Conservation (phyloP, 1,284 basidiomycete species). For the Exsudoporus floridanus region DNA sequence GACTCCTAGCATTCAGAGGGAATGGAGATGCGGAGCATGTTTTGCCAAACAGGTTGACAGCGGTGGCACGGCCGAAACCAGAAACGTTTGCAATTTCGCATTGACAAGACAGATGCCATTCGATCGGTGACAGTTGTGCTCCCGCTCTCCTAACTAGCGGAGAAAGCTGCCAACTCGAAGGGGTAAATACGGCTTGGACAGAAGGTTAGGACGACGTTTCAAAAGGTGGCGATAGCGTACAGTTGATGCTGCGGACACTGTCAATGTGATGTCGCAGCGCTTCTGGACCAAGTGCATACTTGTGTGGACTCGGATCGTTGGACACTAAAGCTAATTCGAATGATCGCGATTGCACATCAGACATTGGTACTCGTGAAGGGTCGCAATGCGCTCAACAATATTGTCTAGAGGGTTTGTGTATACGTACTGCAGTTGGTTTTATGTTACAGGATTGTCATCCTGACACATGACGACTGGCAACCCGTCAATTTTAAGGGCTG, state of each 20-base stretch:
- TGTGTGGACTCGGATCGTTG: neutral
- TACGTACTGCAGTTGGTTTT: neutral
- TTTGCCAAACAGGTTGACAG: neutral
- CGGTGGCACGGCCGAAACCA: neutral
- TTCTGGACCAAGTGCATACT: neutral
- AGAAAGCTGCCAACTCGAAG: slow-evolving; percentile 5
- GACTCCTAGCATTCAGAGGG: neutral
- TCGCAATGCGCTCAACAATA: neutral
- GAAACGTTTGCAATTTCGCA: neutral
- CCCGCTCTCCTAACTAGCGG: neutral
- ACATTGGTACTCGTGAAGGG: neutral
- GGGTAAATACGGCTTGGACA: neutral
- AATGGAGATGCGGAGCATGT: too few species aligned
- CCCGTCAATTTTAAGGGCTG: neutral
- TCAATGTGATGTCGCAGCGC: neutral
- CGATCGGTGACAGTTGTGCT: slow-evolving; percentile 6
- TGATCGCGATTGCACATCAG: neutral
- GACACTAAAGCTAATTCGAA: neutral
- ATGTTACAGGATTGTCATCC: neutral
- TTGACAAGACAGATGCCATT: slow-evolving; percentile 12
- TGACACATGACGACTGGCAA: slow-evolving; percentile 5
- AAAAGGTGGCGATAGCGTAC: neutral
- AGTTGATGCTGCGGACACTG: neutral
- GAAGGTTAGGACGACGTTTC: slow-evolving; percentile 4
- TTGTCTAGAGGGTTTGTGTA: neutral